Conservation (phyloP, 2,329 filamentous ascomycete genomes). For the Phialophora verrucosa region DNA sequence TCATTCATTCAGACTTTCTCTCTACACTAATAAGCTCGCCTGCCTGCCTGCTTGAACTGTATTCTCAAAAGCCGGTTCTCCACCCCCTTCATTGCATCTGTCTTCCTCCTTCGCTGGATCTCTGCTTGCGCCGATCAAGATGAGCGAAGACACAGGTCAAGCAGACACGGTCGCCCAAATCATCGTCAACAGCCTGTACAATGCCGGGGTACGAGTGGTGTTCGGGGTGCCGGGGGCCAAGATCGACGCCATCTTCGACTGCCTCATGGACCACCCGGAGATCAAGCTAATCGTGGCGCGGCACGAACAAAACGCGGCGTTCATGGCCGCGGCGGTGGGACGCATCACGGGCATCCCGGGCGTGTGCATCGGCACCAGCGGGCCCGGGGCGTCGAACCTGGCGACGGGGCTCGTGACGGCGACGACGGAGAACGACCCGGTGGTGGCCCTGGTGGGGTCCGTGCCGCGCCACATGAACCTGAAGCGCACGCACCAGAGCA, state of each 20-base stretch:
- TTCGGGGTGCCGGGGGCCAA: slow-evolving; percentile 45
- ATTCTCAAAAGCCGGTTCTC: not conserved
- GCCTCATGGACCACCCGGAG: slow-evolving; percentile 53
- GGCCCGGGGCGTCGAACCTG: slow-evolving; percentile 56
- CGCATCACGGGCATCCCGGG: slow-evolving; percentile 55
- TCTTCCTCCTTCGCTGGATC: not conserved
- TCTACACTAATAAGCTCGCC: not conserved
- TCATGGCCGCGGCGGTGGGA: slow-evolving; percentile 57
- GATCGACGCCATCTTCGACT: slow-evolving; percentile 57
- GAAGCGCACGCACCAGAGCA: slow-evolving; percentile 56
- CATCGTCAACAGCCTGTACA: slow-evolving; percentile 41
- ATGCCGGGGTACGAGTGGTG: slow-evolving; percentile 54
- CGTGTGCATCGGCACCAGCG: slow-evolving; percentile 56
- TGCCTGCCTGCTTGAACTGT: not conserved
- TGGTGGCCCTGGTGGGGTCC: slow-evolving; percentile 57
- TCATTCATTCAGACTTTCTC: not conserved
- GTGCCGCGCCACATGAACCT: slow-evolving; percentile 53
- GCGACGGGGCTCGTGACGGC: slow-evolving; percentile 56
- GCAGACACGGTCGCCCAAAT: slow-evolving; percentile 33
- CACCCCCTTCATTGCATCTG: no score
- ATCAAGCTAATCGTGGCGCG: slow-evolving; percentile 56
- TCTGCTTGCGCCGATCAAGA: slow-evolving; percentile 13
- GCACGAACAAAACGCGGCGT: slow-evolving; percentile 59
- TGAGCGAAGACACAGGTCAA: slow-evolving; percentile 33
- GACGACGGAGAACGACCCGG: slow-evolving; percentile 56